Conservation (phyloP, 176 grass and related monocot species). For the Juncus inflexus region DNA sequence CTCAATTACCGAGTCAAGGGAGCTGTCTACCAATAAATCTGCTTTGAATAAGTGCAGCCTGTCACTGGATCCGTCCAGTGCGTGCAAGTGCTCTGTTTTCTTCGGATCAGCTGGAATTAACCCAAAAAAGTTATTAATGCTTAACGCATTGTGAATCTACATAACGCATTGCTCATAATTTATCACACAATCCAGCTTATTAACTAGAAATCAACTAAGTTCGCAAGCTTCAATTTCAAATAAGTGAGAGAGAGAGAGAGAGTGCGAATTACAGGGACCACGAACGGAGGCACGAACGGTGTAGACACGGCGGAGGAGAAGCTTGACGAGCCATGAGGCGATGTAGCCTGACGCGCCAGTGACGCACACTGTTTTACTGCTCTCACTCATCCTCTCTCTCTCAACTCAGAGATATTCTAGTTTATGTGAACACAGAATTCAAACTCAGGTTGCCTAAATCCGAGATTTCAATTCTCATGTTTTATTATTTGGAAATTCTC, state of each 20-base stretch:
- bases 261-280: conserved; percentile 9
- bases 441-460: too few species aligned
- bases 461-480: too few species aligned
- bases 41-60: conserved; percentile 62
- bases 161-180: too few species aligned
- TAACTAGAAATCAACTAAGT: too few species aligned
- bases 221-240: too few species aligned
- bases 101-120: conserved; percentile 39
- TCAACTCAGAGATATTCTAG: too few species aligned
- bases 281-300: conserved; percentile 37
- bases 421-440: too few species aligned
- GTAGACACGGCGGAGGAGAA: conserved; percentile 33
- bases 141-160: too few species aligned
- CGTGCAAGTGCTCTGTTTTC: conserved; percentile 44
- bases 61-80: conserved; percentile 38
- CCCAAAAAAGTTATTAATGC: too few species aligned
- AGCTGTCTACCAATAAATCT: conserved; percentile 44
- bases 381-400: conserved; percentile 15
- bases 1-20: conserved; percentile 24
- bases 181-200: not conserved
- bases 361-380: conserved; percentile 21
- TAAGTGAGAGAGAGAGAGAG: too few species aligned
- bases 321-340: conserved; percentile 23
- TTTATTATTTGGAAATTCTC: too few species aligned
- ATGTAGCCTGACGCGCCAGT: conserved; percentile 4